These are phyloP conservation scores for Rhynchospora pubera DNA, from an alignment of 176 grass and related monocot genomes.

Conservation along the genomic window DNA sequence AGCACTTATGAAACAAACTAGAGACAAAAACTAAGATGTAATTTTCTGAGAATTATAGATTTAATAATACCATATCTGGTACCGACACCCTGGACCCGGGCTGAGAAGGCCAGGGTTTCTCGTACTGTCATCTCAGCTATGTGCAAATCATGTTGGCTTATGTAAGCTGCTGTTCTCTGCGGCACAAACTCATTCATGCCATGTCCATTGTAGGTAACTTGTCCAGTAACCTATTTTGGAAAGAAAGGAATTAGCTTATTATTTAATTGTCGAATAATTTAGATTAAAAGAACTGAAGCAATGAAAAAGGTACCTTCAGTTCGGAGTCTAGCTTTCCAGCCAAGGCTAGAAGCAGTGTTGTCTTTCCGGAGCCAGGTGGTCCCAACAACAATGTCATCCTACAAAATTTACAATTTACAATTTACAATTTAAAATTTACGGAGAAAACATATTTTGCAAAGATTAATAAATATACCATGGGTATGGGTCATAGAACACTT, in stretches of 20 bases:
- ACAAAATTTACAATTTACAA: background rate
- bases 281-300: background rate
- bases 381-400: constrained; percentile 65
- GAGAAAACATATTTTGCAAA: background rate
- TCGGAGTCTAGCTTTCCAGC: constrained; percentile 47
- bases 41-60: background rate
- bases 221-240: constrained; percentile 43
- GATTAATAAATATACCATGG: background rate
- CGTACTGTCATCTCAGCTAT: constrained; percentile 74
- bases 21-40: background rate
- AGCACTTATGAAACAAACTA: constrained; percentile 12
- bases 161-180: constrained; percentile 60
- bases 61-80: constrained; percentile 60
- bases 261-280: background rate
- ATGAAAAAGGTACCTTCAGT: constrained; percentile 32
- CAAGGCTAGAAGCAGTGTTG: constrained; percentile 48
- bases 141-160: constrained; percentile 69
- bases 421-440: background rate
- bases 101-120: constrained; percentile 67
- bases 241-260: constrained; percentile 5
- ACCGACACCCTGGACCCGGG: constrained; percentile 58
- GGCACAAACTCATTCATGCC: constrained; percentile 65
- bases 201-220: constrained; percentile 65
- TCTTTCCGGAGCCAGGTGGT: constrained; percentile 53
- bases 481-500: background rate